phyloP scores from a whole-genome alignment of 108 stramenopile species.

The Skeletonema costatum region DNA sequence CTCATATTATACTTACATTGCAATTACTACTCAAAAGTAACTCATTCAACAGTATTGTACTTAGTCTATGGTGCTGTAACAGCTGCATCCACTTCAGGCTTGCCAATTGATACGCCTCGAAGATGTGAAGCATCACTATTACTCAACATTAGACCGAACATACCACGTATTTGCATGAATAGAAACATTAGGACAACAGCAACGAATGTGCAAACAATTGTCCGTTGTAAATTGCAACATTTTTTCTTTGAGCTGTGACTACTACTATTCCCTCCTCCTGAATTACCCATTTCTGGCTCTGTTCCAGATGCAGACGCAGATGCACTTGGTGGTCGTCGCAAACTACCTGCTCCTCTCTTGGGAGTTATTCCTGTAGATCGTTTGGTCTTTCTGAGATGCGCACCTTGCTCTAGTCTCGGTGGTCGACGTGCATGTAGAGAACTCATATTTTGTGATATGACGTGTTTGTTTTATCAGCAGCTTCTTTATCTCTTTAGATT shows the following conservation, averaged over 20 bases:
- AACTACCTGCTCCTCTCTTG: conserved; percentile 13
- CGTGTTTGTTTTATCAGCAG: no score
- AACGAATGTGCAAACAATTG: conserved; percentile 10
- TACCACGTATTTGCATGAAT: neutral
- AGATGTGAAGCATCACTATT: conserved; percentile 7
- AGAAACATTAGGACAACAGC: conserved; percentile 8
- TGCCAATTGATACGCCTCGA: neutral
- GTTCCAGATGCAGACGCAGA: neutral
- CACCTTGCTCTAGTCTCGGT: conserved; percentile 34
- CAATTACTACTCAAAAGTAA: no score
- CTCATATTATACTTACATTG: no score
- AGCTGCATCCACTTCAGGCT: neutral
- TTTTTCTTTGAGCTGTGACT: conserved; percentile 2
- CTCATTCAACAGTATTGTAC: no score
- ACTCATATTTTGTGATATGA: conserved; percentile 6
- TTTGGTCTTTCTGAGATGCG: conserved; percentile 11
- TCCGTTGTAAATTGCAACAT: conserved; percentile 8
- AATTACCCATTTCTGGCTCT: neutral
- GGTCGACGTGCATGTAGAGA: conserved; percentile 35
- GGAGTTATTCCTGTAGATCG: conserved; percentile 2
- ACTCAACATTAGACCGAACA: conserved; percentile 10
- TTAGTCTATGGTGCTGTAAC: neutral
- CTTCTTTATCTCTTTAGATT: neutral
- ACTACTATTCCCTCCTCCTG: neutral
- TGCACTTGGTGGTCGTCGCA: conserved; percentile 21